Evolutionary conservation across 139 green algal species (phyloP), one percentile per base, ranked within the genome.

Genomic region (Eudorina sp.): DNA sequence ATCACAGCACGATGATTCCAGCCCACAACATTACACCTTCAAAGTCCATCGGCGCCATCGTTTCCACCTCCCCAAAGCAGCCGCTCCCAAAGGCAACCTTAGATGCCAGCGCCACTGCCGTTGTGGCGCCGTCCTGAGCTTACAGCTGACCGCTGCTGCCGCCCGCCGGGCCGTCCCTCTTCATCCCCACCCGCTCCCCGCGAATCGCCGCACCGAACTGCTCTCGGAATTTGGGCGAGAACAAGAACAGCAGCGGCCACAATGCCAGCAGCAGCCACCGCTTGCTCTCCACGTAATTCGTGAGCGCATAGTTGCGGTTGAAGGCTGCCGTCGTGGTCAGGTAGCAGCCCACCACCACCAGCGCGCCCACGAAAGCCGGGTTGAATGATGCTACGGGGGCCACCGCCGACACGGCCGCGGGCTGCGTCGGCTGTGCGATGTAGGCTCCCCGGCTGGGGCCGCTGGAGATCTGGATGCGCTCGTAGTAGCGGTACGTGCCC

Each of bases 391-490:
- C 27, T 2, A 53, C 36, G 1, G 38, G 51, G 25, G 83, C 21
- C 23, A 34, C 64, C 34, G 79, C 70, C 38, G 77, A 38, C 53
- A 13, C 79, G 40, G 36, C 62, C 18, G 43, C n/a, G 51, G 46
- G 27, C 14, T 64, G 48, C 46, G 60, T 25, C 2, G 25, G 58
- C 62, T 72, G 19, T 18, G 19, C 55, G 27, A 31, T 36, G 19
- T 51, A 60, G 27, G 23, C 16, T 31, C 48, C 70, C 1, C 48
- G 53, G 31, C 83, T 13, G n/a, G 51, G 16, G 48, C 91, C 83
- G 14, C 73, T 76, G 76, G 62, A 89, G 79, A 94, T 94, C 51
- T 90, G 86, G 41, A 94, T 94, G 68, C 89, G 89, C 62, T 94
- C 91, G 43, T 92, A 91, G 73, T 92, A 94, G 53, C 91, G 83